Evolutionary conservation across 208 protist species (phyloP), one percentile per base, ranked within the genome.

Genomic region (Angomonas ambiguus): DNA sequence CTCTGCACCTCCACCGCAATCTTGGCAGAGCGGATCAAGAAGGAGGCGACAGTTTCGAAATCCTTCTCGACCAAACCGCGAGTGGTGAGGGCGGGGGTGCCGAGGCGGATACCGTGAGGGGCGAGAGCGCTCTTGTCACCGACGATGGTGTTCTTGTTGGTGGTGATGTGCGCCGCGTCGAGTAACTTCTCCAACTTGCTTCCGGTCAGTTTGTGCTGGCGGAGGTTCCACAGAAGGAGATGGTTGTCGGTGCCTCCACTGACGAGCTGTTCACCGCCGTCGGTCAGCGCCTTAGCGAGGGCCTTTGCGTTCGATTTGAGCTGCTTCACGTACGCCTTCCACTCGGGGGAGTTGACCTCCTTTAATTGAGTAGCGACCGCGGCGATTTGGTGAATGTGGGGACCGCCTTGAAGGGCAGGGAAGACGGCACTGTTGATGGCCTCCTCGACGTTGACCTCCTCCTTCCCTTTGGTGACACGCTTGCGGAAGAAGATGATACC

Each of bases 401-500:
- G 98, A 32, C 99, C 98, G 51, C 98, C 98, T 85, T 99, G 98
- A n/a, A 93, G 71, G 13, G 81, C 78, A 11, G 98, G 98, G 77
- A 99, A 99, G 10, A 99, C 98, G 2, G 98, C 95, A 58, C 89
- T 71, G 82, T 99, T 98, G 79, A 99, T 96, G 65, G 79, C 76
- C 27, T 58, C 70, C 72, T 98, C 97, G 25, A 94, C 81, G 73
- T 98, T 91, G 35, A 63, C 6, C 34, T 45, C 38, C 13, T 82
- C 61, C 56, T 76, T 85, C 13, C 83, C 88, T 33, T 83, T 63
- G 22, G 77, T 66, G 62, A 81, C 77, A 55, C 90, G 93, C 68
- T 97, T 97, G 35, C 96, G 79, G 89, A 83, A 99, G 79, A 99
- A 99, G 76, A 99, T 99, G 60, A 99, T 85, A 59, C 97, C 98